These are phyloP conservation scores for Helotiales sp. DNA, from an alignment of 2,329 filamentous ascomycete species.

Conservation along the genomic window DNA sequence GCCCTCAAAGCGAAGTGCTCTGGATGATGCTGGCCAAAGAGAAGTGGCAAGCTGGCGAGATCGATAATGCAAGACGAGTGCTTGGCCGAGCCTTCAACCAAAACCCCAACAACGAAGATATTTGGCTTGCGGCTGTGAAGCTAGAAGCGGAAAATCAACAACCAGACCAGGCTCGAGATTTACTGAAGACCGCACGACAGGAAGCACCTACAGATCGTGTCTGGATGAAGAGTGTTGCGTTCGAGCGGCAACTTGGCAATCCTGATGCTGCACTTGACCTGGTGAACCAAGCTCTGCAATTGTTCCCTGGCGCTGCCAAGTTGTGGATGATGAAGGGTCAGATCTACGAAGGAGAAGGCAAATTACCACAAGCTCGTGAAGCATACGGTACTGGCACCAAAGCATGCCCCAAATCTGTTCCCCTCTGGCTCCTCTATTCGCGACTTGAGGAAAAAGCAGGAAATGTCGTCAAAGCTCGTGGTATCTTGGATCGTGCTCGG, in stretches of 20 bases:
- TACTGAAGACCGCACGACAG: constrained; percentile 79
- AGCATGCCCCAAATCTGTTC: constrained; percentile 78
- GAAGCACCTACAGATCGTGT: constrained; percentile 94
- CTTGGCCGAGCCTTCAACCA: constrained; percentile 90
- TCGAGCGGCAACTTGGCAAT: constrained; percentile 83
- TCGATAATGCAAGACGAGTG: constrained; percentile 82
- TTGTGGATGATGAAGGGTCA: constrained; percentile 99
- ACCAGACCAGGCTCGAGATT: constrained; percentile 75
- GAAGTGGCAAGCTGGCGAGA: constrained; percentile 85
- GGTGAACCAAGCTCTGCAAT: constrained; percentile 79
- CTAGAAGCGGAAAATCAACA: constrained; percentile 89
- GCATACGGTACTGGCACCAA: constrained; percentile 87
- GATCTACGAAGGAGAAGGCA: constrained; percentile 84
- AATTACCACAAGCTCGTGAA: constrained; percentile 81
- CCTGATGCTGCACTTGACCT: constrained; percentile 81
- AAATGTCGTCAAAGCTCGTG: constrained; percentile 86
- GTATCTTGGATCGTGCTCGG: constrained; percentile 86
- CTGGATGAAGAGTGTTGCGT: constrained; percentile 94
- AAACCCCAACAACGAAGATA: constrained; percentile 95
- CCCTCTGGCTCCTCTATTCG: constrained; percentile 86
- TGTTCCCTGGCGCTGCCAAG: constrained; percentile 84
- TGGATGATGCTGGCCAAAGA: constrained; percentile 97
- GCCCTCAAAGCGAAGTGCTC: constrained; percentile 84
- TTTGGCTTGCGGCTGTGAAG: constrained; percentile 95
- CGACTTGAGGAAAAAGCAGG: constrained; percentile 85